Evolutionary conservation across 331 rosid species (phyloP), one percentile per base, ranked within the genome.

Genomic region (Telfairia occidentalis): DNA sequence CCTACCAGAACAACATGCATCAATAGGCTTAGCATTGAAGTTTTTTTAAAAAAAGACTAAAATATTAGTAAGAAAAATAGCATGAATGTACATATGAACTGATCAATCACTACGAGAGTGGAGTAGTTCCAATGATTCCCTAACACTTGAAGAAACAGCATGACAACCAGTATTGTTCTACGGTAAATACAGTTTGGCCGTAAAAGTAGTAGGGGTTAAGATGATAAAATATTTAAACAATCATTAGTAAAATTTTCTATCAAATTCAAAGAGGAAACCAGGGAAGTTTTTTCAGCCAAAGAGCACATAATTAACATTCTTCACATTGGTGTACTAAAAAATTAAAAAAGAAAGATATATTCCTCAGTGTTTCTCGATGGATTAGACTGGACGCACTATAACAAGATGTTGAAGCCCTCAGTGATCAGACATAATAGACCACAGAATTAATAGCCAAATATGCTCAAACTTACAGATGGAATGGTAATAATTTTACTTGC

Each of bases 401-500:
- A 79, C 74, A 79, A 63, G 60, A 57, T 43, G 75, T 71, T 71
- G 34, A 81, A 76, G 71, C 42, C 69, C 7, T 42, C 24, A 38
- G 34, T 9, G 48, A 7, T 35, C 45, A 40, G 15, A 19, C 15
- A 54, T 35, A 74, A n/a, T 0, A 52, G 5, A 74, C 43, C 65
- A 50, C 52, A 73, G 28, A 34, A 54, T 5, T 24, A 50, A 11
- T 46, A 21, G 24, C 52, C 35, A 38, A 42, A 42, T 35, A 46
- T 69, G 73, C 57, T 75, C 59, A 78, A 43, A 88, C 98, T 88
- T 82, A 94, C 97, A 77, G 98, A 72, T 77, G 98, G 97, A 75
- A 87, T 89, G 61, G 87, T 54, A 80, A 94, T 83, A 79, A 91
- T 89, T 88, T 94, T 94, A 86, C 97, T 89, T 0, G 97, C 98